Evolutionary conservation across 257 asterid species (phyloP).

Genomic region (Ballota nigra): DNA sequence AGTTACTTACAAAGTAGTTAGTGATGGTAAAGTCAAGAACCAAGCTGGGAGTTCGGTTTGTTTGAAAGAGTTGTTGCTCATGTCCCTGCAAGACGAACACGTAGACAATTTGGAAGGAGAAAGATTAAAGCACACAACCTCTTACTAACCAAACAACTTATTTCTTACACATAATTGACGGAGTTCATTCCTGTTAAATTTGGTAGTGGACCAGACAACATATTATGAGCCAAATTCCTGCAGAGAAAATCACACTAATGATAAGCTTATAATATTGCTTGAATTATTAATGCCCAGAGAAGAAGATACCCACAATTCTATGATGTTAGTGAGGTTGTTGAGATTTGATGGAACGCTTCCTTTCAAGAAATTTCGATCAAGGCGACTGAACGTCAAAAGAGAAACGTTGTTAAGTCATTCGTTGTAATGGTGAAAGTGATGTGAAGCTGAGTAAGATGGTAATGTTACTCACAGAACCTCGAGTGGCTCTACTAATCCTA

Average conservation of each 20-base stretch:
- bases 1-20: slow-evolving; percentile 77
- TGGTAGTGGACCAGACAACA: slow-evolving; percentile 70
- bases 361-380: slow-evolving; percentile 68
- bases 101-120: background rate
- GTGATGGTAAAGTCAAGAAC: slow-evolving; percentile 70
- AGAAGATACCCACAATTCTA: slow-evolving; percentile 67
- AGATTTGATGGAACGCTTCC: slow-evolving; percentile 59
- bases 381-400: slow-evolving; percentile 51
- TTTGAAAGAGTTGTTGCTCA: slow-evolving; percentile 83
- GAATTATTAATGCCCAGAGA: background rate
- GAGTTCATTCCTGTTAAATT: slow-evolving; percentile 72
- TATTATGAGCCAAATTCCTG: slow-evolving; percentile 85
- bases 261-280: background rate
- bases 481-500: slow-evolving; percentile 70
- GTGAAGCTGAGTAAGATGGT: slow-evolving; percentile 14
- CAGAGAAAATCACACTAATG: slow-evolving; percentile 8
- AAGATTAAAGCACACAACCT: background rate
- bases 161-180: slow-evolving; percentile 74
- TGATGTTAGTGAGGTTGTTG: slow-evolving; percentile 66
- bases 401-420: background rate
- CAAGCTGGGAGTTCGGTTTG: slow-evolving; percentile 68
- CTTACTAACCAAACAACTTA: background rate
- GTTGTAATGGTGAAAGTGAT: background rate
- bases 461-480: slow-evolving; percentile 90
- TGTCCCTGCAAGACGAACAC: slow-evolving; percentile 54